These are phyloP conservation scores for Podospora comata DNA, from an alignment of 495 filamentous ascomycete genomes.

Conservation along the genomic window DNA sequence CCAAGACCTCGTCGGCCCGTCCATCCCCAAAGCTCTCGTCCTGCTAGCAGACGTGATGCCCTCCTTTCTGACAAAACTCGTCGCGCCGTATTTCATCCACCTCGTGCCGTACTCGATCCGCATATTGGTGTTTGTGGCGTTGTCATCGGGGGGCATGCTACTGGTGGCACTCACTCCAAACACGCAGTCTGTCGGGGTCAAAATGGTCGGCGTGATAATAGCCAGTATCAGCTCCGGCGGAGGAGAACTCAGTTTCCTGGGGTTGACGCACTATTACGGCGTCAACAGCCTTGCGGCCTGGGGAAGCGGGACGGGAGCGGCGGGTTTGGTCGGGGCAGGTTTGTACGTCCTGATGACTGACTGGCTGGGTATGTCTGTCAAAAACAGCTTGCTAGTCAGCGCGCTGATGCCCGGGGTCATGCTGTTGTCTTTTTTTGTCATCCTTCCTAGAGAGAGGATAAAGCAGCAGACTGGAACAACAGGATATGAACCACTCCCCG, in stretches of 20 bases:
- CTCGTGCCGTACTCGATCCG: slow-evolving; percentile 73
- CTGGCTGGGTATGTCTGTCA: slow-evolving; percentile 67
- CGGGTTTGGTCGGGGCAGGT: slow-evolving; percentile 81
- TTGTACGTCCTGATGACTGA: slow-evolving; percentile 82
- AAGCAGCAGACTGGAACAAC: slow-evolving; percentile 32
- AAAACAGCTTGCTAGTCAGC: slow-evolving; percentile 66
- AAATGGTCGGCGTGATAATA: slow-evolving; percentile 79
- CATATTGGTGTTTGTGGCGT: slow-evolving; percentile 64
- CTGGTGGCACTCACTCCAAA: slow-evolving; percentile 74
- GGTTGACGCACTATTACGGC: slow-evolving; percentile 90
- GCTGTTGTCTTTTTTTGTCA: slow-evolving; percentile 76
- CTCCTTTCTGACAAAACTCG: slow-evolving; percentile 80
- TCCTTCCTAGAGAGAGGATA: slow-evolving; percentile 67
- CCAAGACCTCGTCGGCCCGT: slow-evolving; percentile 81
- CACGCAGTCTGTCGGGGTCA: slow-evolving; percentile 61
- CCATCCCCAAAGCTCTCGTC: slow-evolving; percentile 85
- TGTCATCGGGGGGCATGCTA: slow-evolving; percentile 82
- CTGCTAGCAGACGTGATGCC: slow-evolving; percentile 91
- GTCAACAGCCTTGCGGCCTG: slow-evolving; percentile 86
- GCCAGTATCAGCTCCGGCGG: slow-evolving; percentile 79
- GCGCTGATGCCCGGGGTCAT: slow-evolving; percentile 78
- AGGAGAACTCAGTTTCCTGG: slow-evolving; percentile 86
- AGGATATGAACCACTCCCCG: background rate
- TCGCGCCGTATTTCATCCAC: slow-evolving; percentile 92
- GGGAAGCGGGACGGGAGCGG: slow-evolving; percentile 89